Conservation (phyloP, 768 basidiomycete genomes). For the Mycena indigotica region DNA sequence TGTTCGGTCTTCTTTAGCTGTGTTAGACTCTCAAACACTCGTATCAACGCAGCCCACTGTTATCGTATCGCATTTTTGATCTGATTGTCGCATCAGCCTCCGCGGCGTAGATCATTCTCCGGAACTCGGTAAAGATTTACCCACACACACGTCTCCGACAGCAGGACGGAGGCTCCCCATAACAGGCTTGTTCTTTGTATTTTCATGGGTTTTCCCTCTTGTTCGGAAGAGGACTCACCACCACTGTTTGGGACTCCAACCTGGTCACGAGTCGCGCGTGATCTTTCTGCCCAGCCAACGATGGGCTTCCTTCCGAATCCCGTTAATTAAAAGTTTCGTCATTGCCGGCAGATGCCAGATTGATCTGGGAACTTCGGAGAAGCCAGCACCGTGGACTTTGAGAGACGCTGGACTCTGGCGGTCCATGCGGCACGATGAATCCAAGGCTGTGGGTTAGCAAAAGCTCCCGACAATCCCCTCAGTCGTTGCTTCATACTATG, state of each 20-base stretch:
- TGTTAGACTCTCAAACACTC: neutral
- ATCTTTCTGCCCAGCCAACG: neutral
- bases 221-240: too few species aligned
- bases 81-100: neutral
- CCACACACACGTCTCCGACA: neutral
- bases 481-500: neutral
- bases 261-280: too few species aligned
- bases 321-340: neutral
- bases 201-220: neutral
- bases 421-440: neutral
- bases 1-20: neutral
- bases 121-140: neutral
- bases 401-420: neutral
- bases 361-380: neutral
- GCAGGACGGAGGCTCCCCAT: neutral
- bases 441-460: neutral
- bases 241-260: too few species aligned
- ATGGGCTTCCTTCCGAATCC: neutral
- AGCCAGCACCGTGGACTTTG: neutral
- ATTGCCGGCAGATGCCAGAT: slow-evolving; percentile 1
- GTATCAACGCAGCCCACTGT: neutral
- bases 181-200: neutral
- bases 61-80: slow-evolving; percentile 5
- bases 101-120: slow-evolving; percentile 1
- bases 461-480: neutral